Evolutionary conservation across 345 rosid species (phyloP).

Genomic region (Kernera saxatilis): DNA sequence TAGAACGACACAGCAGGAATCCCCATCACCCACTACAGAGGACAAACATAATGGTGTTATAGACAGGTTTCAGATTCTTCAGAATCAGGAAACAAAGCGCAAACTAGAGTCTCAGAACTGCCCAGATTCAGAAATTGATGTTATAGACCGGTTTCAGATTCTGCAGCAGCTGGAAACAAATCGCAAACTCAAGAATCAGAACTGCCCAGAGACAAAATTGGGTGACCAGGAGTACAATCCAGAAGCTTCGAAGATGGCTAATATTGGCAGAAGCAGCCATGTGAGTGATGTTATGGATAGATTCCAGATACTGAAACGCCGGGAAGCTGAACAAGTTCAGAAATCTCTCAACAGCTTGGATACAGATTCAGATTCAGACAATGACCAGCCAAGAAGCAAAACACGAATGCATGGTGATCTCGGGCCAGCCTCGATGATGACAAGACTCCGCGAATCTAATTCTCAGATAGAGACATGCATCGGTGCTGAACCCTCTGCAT

Average conservation of each 20-base stretch:
- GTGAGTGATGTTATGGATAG: constrained; percentile 53
- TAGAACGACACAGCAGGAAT: constrained; percentile 1
- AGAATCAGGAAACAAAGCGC: constrained; percentile 17
- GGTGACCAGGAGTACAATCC: not conserved
- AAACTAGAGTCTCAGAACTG: constrained; percentile 13
- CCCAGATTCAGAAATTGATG: constrained; percentile 33
- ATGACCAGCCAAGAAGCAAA: constrained; percentile 1
- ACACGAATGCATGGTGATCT: not conserved
- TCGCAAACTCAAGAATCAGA: not conserved
- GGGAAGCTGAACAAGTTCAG: constrained; percentile 21
- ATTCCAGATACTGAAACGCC: constrained; percentile 42
- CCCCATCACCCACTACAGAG: constrained; percentile 11
- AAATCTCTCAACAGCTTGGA: constrained; percentile 14
- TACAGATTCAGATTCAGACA: constrained; percentile 11
- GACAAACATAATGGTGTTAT: constrained; percentile 40
- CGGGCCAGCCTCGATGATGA: constrained; percentile 1
- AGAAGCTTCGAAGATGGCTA: constrained; percentile 27
- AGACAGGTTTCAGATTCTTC: constrained; percentile 45
- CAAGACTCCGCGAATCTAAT: not conserved
- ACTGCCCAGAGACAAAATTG: not conserved
- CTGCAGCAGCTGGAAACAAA: constrained; percentile 30
- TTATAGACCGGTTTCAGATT: constrained; percentile 40
- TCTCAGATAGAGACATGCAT: not conserved
- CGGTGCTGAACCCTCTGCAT: constrained; percentile 18
- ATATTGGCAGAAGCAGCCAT: constrained; percentile 16